A percentile compares a stretch with the other conserved stretches of the same genome.
Conservation (phyloP, 306 rosid species). For the Vicia faba region DNA sequence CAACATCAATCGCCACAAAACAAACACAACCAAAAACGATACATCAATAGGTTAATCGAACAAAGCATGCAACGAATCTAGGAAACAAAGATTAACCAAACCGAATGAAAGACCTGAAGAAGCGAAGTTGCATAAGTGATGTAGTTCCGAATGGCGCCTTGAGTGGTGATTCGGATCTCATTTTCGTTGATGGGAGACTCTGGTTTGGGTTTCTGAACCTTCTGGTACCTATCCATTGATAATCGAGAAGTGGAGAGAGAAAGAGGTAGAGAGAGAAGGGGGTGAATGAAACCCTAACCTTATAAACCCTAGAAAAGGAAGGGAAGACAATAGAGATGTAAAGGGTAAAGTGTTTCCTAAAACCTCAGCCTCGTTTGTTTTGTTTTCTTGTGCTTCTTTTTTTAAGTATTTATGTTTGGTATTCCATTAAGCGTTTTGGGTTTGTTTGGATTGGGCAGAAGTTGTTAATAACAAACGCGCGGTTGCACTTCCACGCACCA, state of each 20-base stretch:
- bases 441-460: too few species aligned
- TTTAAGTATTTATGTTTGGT: not conserved
- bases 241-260: not conserved
- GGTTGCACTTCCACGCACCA: too few species aligned
- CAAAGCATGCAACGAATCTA: not conserved
- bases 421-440: too few species aligned
- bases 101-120: conserved; percentile 62
- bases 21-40: not conserved
- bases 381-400: not conserved
- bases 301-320: conserved; percentile 35
- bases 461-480: too few species aligned
- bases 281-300: conserved; percentile 34
- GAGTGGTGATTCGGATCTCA: conserved; percentile 93
- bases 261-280: conserved; percentile 1
- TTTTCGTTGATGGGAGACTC: conserved; percentile 83
- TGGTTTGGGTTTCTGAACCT: conserved; percentile 81
- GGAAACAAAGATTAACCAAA: conserved; percentile 25
- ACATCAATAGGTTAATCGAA: not conserved
- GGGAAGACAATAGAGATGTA: not conserved
- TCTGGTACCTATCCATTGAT: conserved; percentile 91
- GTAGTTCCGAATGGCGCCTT: conserved; percentile 95
- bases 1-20: conserved; percentile 20
- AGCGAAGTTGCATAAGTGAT: conserved; percentile 94
- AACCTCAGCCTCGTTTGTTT: conserved; percentile 33
- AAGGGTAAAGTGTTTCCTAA: conserved; percentile 35